Evolutionary conservation across 768 basidiomycete genomes (phyloP).

Genomic region (Myochromella boudieri): DNA sequence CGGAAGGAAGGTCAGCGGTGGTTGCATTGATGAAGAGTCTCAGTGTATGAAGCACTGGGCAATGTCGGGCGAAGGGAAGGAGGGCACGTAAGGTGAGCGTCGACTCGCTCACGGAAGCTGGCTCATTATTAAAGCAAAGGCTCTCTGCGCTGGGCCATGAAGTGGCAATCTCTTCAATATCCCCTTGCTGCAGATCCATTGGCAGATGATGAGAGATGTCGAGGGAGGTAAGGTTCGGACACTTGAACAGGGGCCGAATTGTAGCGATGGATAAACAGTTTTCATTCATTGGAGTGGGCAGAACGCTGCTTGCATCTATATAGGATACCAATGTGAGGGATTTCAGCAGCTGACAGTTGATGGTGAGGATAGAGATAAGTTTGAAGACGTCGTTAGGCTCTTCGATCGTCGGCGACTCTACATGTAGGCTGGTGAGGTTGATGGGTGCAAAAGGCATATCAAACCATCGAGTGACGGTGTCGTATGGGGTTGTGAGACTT

Average conservation of each 20-base stretch:
- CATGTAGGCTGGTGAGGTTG: conserved; percentile 49
- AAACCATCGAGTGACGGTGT: conserved; percentile 46
- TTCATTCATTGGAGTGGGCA: conserved; percentile 15
- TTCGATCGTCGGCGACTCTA: conserved; percentile 50
- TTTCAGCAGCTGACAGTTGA: conserved; percentile 48
- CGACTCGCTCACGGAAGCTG: conserved; percentile 28
- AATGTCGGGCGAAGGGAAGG: conserved; percentile 39
- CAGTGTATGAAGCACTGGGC: conserved; percentile 37
- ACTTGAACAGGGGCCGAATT: conserved; percentile 34
- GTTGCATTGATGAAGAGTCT: conserved; percentile 42
- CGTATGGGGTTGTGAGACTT: conserved; percentile 43
- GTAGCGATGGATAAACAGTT: conserved; percentile 29
- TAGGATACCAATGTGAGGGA: conserved; percentile 41
- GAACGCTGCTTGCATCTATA: conserved; percentile 17
- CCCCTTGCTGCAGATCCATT: conserved; percentile 34
- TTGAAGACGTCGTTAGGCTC: conserved; percentile 38
- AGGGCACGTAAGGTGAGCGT: conserved; percentile 38
- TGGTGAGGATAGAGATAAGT: conserved; percentile 43
- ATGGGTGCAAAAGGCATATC: conserved; percentile 41
- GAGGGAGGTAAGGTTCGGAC: conserved; percentile 31
- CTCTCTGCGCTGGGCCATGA: conserved; percentile 44
- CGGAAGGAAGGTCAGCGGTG: conserved; percentile 20
- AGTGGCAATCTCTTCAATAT: conserved; percentile 45
- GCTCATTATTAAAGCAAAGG: conserved; percentile 48
- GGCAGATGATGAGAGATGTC: conserved; percentile 40